These are phyloP conservation scores for Melanomma pulvis-pyrius DNA, from an alignment of 495 filamentous ascomycete species.

Conservation along the genomic window DNA sequence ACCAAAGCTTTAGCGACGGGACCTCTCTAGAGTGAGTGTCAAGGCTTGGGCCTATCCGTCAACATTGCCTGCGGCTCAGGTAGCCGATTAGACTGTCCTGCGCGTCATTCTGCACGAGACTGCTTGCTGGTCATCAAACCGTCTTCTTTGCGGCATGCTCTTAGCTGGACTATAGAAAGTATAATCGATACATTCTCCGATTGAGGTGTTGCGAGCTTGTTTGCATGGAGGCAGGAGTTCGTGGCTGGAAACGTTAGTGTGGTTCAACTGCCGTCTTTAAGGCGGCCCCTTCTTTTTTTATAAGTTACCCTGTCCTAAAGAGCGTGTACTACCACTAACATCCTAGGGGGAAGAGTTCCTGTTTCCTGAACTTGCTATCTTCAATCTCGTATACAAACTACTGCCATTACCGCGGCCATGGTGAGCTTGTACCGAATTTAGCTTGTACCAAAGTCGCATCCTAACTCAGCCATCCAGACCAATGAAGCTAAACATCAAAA, in stretches of 20 bases:
- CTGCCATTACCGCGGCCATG: background rate
- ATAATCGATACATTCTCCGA: background rate
- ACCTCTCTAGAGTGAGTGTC: slow-evolving; percentile 96
- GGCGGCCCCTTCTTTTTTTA: slow-evolving; percentile 37
- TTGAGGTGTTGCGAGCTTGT: slow-evolving; percentile 5
- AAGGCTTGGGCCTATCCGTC: slow-evolving; percentile 92
- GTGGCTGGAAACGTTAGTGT: slow-evolving; percentile 15
- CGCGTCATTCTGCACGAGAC: slow-evolving; percentile 13
- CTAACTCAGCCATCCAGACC: slow-evolving; percentile 6
- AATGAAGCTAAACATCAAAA: no score
- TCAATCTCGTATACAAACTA: background rate
- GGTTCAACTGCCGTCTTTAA: slow-evolving; percentile 28
- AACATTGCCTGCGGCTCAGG: slow-evolving; percentile 17
- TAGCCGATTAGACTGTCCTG: slow-evolving; percentile 24
- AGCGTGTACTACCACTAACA: slow-evolving; percentile 28
- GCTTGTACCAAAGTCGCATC: slow-evolving; percentile 19
- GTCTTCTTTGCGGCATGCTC: slow-evolving; percentile 11
- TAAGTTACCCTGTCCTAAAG: slow-evolving; percentile 34
- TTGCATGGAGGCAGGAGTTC: slow-evolving; percentile 14
- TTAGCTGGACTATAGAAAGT: slow-evolving; percentile 12
- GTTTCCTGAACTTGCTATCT: background rate
- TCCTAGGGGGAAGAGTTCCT: background rate
- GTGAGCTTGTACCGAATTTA: background rate
- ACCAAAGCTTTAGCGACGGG: slow-evolving; percentile 53
- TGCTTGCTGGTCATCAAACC: slow-evolving; percentile 13